phyloP scores from a whole-genome alignment of 1,284 basidiomycete genomes.

The Trichosporon inkin region DNA sequence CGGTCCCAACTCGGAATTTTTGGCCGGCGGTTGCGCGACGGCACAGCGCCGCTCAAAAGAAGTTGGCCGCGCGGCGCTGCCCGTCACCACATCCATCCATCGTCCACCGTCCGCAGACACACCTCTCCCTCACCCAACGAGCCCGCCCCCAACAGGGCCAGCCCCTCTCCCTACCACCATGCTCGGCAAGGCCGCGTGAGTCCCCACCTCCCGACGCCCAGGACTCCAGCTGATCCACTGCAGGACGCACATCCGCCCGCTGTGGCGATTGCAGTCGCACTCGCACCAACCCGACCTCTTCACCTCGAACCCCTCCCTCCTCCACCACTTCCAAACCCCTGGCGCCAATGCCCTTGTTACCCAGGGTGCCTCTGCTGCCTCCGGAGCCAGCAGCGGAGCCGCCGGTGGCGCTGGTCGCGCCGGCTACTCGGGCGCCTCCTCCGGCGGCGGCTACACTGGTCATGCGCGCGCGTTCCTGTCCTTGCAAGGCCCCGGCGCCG shows the following conservation, averaged over 20 bases:
- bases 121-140: conserved; percentile 3
- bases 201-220: conserved; percentile 9
- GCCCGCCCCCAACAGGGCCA: conserved; percentile 13
- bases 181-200: conserved; percentile 48
- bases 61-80: not conserved
- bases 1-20: conserved; percentile 6
- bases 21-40: not conserved
- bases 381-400: conserved; percentile 20
- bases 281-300: conserved; percentile 44
- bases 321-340: conserved; percentile 44
- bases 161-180: conserved; percentile 25
- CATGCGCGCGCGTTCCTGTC: conserved; percentile 46
- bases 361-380: conserved; percentile 26
- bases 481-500: conserved; percentile 31
- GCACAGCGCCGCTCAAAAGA: not conserved
- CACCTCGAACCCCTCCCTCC: conserved; percentile 48
- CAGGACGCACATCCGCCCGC: conserved; percentile 47
- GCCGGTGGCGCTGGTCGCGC: conserved; percentile 36
- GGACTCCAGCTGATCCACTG: not conserved
- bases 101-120: not conserved
- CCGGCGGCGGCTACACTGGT: conserved; percentile 43
- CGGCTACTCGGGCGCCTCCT: conserved; percentile 35
- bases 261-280: conserved; percentile 39
- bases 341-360: conserved; percentile 29
- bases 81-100: conserved; percentile 5